Base-by-base conservation (phyloP, 129 eudicot species). In the Mikania micrantha region DNA sequence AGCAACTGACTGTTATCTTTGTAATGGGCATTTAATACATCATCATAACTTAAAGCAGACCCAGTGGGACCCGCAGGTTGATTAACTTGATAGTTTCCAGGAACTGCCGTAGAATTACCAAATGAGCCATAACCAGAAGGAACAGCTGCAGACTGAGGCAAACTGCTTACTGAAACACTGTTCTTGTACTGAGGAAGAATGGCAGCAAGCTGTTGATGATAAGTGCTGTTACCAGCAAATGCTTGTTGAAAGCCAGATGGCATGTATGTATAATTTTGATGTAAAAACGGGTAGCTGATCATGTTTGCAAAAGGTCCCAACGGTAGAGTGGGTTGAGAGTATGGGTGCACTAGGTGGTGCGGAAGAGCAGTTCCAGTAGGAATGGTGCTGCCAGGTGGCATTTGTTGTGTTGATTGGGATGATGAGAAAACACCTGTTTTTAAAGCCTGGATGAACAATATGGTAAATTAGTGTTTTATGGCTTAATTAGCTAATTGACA, bases 171-270 rank as follows among this genome's bases (percentile, higher is more conserved):
- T 0, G 95, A 83, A 44, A 75, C 80, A 21, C 85, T 94, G 56
- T 81, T 94, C 58, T 90, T 94, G 56, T 93, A 89, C 24, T 82
- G 96, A 53, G 96, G 95, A 11, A 85, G 82, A 74, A 80, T 69
- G 8, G 84, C 80, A 11, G 95, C 96, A 45, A 93, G 75, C 40
- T 96, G 87, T 66, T 90, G 99, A 81, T 87, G 95, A 74, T 86
- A 86, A 1, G 87, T 71, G 74, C 67, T 94, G 66, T 90, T 94
- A 16, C 93, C 97, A 35, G 92, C 88, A 80, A 87, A 83, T 32
- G 93, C 78, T 83, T 94, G 99, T 56, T 87, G 97, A 70, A 83
- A 94, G 62, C 84, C 97, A 66, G 93, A 81, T 27, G 99, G 99
- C 95, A 94, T 72, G 77, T 89, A 94, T 27, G 92, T 77, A 71